phyloP scores from a whole-genome alignment of 768 basidiomycete genomes.

The Mycena venus region DNA sequence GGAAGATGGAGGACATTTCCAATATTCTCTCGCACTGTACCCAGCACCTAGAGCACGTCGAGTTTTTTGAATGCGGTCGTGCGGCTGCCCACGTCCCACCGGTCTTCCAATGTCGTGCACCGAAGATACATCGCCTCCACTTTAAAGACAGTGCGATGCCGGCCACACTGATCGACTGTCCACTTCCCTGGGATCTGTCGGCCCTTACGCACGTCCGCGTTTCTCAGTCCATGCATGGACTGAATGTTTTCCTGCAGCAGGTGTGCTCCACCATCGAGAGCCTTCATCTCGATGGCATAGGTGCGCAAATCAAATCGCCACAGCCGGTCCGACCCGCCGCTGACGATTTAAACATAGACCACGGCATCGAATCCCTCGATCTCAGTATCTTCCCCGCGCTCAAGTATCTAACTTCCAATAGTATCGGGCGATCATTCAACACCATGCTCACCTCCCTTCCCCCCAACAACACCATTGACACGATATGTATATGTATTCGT shows the following conservation, averaged over 20 bases:
- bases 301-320: background rate
- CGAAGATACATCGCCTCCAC: no score
- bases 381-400: background rate
- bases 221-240: no score
- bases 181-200: background rate
- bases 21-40: no score
- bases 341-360: background rate
- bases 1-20: no score
- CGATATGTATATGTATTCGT: background rate
- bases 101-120: no score
- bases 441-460: background rate
- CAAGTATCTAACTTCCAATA: background rate
- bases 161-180: background rate
- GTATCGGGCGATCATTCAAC: background rate
- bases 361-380: background rate
- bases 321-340: background rate
- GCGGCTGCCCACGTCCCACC: no score
- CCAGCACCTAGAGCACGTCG: no score
- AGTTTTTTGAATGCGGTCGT: no score
- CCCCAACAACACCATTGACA: no score
- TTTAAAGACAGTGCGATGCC: background rate
- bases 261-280: background rate
- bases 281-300: no score
- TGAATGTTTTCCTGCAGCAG: background rate
- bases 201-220: no score